Evolutionary conservation across 352 stramenopile species (phyloP).

Genomic region (Pythium insidiosum): DNA sequence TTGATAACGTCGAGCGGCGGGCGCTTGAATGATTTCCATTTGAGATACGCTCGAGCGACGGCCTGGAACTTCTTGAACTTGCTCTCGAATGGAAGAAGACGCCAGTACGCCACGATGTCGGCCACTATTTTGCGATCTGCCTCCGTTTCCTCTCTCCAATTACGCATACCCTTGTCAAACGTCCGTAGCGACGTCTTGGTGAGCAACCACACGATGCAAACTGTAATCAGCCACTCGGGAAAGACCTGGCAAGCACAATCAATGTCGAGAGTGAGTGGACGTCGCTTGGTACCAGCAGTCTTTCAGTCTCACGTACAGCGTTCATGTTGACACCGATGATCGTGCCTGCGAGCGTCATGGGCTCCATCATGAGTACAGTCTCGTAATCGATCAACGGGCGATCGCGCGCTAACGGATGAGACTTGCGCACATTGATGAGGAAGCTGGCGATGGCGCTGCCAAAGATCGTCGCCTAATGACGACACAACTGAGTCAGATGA

Average conservation of each 20-base stretch:
- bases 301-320: too few relatives aligned
- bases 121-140: slow-evolving; percentile 34
- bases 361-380: slow-evolving; percentile 79
- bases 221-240: slow-evolving; percentile 76
- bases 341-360: slow-evolving; percentile 80
- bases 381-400: slow-evolving; percentile 80
- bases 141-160: slow-evolving; percentile 54
- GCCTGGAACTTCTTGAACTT: slow-evolving; percentile 67
- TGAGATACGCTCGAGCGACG: slow-evolving; percentile 57
- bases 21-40: slow-evolving; percentile 66
- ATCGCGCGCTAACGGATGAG: slow-evolving; percentile 48
- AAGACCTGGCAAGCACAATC: too few relatives aligned
- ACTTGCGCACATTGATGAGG: slow-evolving; percentile 54
- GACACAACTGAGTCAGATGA: too few relatives aligned
- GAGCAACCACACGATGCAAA: slow-evolving; percentile 71
- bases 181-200: slow-evolving; percentile 62
- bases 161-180: slow-evolving; percentile 53
- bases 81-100: slow-evolving; percentile 46
- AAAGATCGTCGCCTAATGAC: slow-evolving; percentile 81
- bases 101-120: slow-evolving; percentile 61
- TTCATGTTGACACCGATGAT: slow-evolving; percentile 85
- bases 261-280: too few relatives aligned
- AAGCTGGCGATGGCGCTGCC: slow-evolving; percentile 72
- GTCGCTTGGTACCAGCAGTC: too few relatives aligned
- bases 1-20: slow-evolving; percentile 9